These are phyloP conservation scores for Boletellus ananiceps DNA, from an alignment of 768 basidiomycete genomes.

Conservation along the genomic window DNA sequence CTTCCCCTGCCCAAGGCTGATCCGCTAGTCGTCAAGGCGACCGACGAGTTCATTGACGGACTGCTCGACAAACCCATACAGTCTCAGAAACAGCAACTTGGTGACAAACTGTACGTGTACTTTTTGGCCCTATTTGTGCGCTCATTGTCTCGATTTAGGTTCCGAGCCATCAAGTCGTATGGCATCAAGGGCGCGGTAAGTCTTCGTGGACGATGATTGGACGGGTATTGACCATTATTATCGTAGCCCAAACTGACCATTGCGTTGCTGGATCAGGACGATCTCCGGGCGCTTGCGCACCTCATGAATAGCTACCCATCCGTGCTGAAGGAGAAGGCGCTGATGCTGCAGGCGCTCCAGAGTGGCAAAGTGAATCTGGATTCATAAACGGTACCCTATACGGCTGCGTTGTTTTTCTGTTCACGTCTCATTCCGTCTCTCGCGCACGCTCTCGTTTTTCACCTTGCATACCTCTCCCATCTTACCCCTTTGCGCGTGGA, in stretches of 20 bases:
- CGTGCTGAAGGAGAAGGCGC: conserved; percentile 75
- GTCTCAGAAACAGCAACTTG: conserved; percentile 73
- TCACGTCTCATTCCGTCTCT: no score
- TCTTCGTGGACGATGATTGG: conserved; percentile 8
- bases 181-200: conserved; percentile 78
- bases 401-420: no score
- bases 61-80: conserved; percentile 51
- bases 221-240: conserved; percentile 2
- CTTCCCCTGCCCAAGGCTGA: conserved; percentile 69
- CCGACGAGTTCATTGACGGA: conserved; percentile 68
- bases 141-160: conserved; percentile 37
- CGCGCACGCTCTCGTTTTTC: no score
- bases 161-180: conserved; percentile 61
- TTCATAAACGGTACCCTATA: no score
- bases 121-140: conserved; percentile 7
- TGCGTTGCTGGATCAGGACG: conserved; percentile 76
- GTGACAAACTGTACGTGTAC: conserved; percentile 63
- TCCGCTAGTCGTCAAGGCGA: conserved; percentile 59
- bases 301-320: conserved; percentile 84
- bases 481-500: no score
- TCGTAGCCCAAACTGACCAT: conserved; percentile 80
- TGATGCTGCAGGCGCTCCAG: conserved; percentile 28
- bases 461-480: no score
- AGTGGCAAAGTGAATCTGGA: conserved; percentile 19
- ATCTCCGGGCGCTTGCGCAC: conserved; percentile 77